Evolutionary conservation across 2,329 filamentous ascomycete species (phyloP), one percentile per base, ranked within the genome.

Genomic region (Purpureocillium takamizusanense): DNA sequence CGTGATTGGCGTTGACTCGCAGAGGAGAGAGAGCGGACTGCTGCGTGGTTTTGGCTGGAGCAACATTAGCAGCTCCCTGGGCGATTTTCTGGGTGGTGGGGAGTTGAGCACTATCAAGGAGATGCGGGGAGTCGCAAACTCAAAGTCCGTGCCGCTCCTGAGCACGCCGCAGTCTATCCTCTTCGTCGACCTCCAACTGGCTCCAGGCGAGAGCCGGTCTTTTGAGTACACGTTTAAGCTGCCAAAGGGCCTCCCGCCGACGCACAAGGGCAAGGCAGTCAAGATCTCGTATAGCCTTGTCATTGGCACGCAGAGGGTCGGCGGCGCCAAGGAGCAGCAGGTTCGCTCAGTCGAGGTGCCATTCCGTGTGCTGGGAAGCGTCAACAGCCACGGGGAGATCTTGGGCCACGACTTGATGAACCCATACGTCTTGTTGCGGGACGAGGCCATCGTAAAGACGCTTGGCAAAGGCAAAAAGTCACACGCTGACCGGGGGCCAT

Each of bases 41-140:
- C 77, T 95, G 51, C 81, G 85, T 36, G 76, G 84, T 2, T 80
- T 97, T 47, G 89, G 87, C 41, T 95, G 90, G 86, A 81, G 86
- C 33, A 85, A 78, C 45, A 78, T 97, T 53, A 86, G 87, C 45
- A 92, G 83, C 55, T 95, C 89, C 2, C 69, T 98, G 7, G 87
- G 85, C 37, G 89, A 92, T 38, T 65, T 98, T 4, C 69, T 97
- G n/a, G 87, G 88, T 7, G 78, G 82, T 34, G 81, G 82, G 38
- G 89, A 95, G 52, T 77, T 94, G 48, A 94, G 90, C 62, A 94
- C 84, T 42, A 89, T 98, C 55, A 88, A 89, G 53, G 89, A 97
- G 56, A 95, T 97, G 86, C 83, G 89, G 47, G 86, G 85, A 4
- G 82, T 84, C 36, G 84, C 83, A 18, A 92, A 83, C 56, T 84